These are phyloP conservation scores for Boletus patriciae DNA, from an alignment of 768 basidiomycete species.

Conservation along the genomic window DNA sequence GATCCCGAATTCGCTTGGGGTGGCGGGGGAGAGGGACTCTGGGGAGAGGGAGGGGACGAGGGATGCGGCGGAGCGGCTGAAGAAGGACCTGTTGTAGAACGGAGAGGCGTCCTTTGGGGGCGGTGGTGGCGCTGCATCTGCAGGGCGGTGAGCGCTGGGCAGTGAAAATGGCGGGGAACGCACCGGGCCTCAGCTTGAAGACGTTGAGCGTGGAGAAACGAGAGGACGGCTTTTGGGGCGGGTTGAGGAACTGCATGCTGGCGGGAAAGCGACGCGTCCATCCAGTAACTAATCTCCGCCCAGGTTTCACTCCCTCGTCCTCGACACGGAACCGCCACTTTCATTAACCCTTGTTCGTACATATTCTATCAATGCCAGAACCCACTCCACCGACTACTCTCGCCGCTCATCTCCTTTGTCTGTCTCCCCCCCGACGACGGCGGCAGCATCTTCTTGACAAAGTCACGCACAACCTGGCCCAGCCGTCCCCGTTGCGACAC, in stretches of 20 bases:
- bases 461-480: constrained; percentile 20
- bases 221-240: constrained; percentile 30
- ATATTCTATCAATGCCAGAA: constrained; percentile 14
- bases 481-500: constrained; percentile 15
- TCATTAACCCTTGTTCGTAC: no score
- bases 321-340: no score
- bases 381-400: no score
- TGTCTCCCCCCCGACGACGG: no score
- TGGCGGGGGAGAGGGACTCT: constrained; percentile 19
- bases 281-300: no score
- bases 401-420: no score
- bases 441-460: constrained; percentile 22
- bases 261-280: no score
- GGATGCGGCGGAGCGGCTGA: constrained; percentile 47
- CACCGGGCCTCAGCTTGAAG: constrained; percentile 37
- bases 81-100: constrained; percentile 35
- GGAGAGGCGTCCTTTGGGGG: constrained; percentile 58
- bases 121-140: constrained; percentile 39
- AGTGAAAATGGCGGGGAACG: no score
- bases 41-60: constrained; percentile 42
- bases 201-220: constrained; percentile 44
- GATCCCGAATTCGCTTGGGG: constrained; percentile 11
- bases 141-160: no score
- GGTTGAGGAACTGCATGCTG: constrained; percentile 7
- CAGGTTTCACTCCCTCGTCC: no score